Evolutionary conservation across 2,329 filamentous ascomycete species (phyloP).

Genomic region (Hypoxylon sp.): DNA sequence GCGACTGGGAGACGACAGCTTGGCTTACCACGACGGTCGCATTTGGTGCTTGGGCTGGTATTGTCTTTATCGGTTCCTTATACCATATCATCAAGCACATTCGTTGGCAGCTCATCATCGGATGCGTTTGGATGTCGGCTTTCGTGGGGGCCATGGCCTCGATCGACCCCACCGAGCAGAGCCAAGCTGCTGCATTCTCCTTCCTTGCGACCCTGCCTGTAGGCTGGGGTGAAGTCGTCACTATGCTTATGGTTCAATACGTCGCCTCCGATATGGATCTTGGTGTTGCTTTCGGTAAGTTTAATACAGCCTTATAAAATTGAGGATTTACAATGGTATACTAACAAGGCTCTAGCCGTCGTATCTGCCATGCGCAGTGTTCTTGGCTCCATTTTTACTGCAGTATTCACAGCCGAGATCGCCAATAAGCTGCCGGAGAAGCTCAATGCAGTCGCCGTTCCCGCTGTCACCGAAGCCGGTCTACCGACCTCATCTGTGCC

Average conservation of each 20-base stretch:
- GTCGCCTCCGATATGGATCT: conserved; percentile 31
- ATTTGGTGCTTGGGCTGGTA: conserved; percentile 45
- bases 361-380: conserved; percentile 26
- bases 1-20: conserved; percentile 41
- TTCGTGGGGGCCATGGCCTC: conserved; percentile 34
- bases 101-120: conserved; percentile 30
- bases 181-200: conserved; percentile 29
- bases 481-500: conserved; percentile 23
- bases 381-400: conserved; percentile 32
- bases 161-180: conserved; percentile 20
- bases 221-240: conserved; percentile 33
- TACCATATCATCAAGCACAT: conserved; percentile 40
- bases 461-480: conserved; percentile 27
- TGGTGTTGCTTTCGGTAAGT: conserved; percentile 33
- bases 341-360: conserved; percentile 24
- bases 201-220: conserved; percentile 33
- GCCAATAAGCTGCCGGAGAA: conserved; percentile 33
- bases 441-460: conserved; percentile 19
- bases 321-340: no score
- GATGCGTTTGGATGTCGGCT: conserved; percentile 25
- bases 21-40: conserved; percentile 44
- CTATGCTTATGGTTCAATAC: conserved; percentile 38
- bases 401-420: conserved; percentile 27
- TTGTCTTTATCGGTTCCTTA: conserved; percentile 41
- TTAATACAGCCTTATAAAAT: not conserved